Base-by-base conservation (phyloP, 352 stramenopile species). In the Globisporangium nunn region DNA sequence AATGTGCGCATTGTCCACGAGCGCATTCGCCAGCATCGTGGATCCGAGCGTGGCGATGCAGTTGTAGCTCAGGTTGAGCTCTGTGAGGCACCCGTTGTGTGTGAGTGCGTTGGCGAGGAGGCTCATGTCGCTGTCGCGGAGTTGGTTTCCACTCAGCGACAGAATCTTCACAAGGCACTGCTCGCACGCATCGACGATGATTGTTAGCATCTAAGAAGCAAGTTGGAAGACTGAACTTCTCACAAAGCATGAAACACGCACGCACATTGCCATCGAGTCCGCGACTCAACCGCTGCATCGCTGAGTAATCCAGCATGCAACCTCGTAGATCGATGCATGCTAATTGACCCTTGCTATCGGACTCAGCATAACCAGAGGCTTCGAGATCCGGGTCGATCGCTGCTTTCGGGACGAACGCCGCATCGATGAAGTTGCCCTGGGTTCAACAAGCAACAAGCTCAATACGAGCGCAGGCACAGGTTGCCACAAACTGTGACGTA, bases 1-100 rank as follows among this genome's bases (percentile, higher is more conserved):
- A 37, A 91, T 57, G 30, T 68, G 56, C 0, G 46, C 40, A 46
- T 91, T 86, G 12, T 66, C 57, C 5, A 47, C 52, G 29, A 91
- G 50, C 14, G 70, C 72, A 29, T 74, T 78, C 23, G 79, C 81
- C 17, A 91, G 59, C 2, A 74, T 63, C 14, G 68, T 75, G 14
- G 79, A 88, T 1, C 81, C 81, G 23, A 75, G 53, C 15, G 70
- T 70, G 0, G 62, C 59, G 44, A 91, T 81, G 55, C 59, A 64
- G 59, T 91, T 91, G 69, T 91, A 91, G 58, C 77, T 88, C 17
- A 91, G 63, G 29, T 77, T 72, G 45, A 91, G 74, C 44, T 83
- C 67, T 37, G 61, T 53, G 6, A 87, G 63, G 45, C 72, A 76
- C 0, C 48, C 58, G 50, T 88, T 88, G 54, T 81, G 66, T 7